These are phyloP conservation scores for Calonectria montana DNA, from an alignment of 2,329 filamentous ascomycete species.

Conservation along the genomic window DNA sequence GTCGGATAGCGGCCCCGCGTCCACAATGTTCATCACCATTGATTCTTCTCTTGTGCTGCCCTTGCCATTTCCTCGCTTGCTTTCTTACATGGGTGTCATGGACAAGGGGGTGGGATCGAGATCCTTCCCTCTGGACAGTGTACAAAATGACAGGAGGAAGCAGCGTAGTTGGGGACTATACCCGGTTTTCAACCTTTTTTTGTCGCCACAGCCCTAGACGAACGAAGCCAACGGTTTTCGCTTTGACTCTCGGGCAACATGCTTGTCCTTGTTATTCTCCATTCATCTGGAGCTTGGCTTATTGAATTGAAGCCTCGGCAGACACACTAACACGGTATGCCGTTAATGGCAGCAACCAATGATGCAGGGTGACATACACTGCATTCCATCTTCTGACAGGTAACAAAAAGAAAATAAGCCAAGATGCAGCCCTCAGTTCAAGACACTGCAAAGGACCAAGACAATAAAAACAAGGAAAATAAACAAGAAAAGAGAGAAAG, in stretches of 20 bases:
- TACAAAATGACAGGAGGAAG: background rate
- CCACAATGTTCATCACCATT: background rate
- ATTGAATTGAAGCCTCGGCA: background rate
- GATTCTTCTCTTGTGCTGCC: background rate
- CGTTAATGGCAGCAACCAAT: background rate
- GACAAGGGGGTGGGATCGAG: background rate
- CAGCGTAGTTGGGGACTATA: background rate
- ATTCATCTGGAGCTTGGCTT: background rate
- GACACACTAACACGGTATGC: background rate
- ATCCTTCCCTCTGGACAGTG: background rate
- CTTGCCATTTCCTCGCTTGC: background rate
- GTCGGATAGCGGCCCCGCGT: background rate
- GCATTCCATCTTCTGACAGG: background rate
- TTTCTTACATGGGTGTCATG: background rate
- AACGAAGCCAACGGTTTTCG: background rate
- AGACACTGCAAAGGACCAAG: background rate
- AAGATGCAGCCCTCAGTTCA: background rate
- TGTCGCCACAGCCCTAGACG: background rate
- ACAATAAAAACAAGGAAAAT: background rate
- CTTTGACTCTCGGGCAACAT: constrained; percentile 6
- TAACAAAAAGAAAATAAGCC: background rate
- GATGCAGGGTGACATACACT: background rate
- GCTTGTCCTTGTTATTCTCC: background rate
- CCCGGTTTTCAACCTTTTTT: constrained; percentile 1
- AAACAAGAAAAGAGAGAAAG: constrained; percentile 3